Percentiles rank a stretch among this genome's conserved stretches.
phyloP scores from a whole-genome alignment of 306 rosid genomes.

The Acmispon strigosus region DNA sequence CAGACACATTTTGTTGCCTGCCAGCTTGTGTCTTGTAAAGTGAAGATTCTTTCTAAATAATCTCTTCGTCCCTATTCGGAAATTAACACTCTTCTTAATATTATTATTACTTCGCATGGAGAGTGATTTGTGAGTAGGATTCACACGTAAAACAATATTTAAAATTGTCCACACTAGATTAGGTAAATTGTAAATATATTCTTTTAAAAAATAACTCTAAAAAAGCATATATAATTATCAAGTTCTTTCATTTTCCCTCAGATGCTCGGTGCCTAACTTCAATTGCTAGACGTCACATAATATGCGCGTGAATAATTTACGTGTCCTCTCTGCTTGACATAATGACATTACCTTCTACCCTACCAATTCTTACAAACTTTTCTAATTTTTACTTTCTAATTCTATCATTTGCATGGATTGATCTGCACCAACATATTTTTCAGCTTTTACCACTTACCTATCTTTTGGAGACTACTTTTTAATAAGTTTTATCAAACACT shows the following conservation, averaged over 20 bases:
- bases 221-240: background rate
- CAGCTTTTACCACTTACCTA: too few species aligned
- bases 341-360: background rate
- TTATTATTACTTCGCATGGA: background rate
- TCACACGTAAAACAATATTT: background rate
- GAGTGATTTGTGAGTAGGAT: background rate
- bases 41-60: background rate
- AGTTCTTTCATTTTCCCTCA: background rate
- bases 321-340: background rate
- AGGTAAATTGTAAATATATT: background rate
- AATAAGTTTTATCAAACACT: too few species aligned
- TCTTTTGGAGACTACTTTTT: too few species aligned
- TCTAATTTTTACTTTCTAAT: background rate
- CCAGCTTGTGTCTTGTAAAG: background rate
- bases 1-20: background rate
- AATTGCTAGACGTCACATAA: background rate
- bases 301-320: constrained; percentile 9
- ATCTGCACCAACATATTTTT: too few species aligned
- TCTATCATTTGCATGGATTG: too few species aligned
- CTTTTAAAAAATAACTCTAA: background rate
- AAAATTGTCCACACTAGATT: too few species aligned
- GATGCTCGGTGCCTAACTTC: constrained; percentile 10
- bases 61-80: background rate
- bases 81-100: background rate
- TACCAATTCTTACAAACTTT: background rate